Percentiles rank a stretch among this genome's conserved stretches.
Evolutionary conservation across 495 filamentous ascomycete genomes (phyloP).

Genomic region (Annulohypoxylon bovei): DNA sequence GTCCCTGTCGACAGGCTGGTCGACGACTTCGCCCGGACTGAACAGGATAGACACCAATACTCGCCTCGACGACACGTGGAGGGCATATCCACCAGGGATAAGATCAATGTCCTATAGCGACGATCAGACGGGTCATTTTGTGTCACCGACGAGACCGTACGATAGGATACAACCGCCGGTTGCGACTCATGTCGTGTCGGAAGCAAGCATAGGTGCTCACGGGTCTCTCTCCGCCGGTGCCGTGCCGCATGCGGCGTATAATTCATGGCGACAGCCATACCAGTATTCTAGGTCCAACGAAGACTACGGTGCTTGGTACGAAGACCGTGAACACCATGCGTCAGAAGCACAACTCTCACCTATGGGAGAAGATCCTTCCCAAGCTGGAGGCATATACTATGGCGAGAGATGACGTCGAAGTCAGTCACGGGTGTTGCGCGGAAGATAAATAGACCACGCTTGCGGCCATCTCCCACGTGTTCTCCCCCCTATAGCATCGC

Average conservation of each 20-base stretch:
- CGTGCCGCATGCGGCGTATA: conserved; percentile 51
- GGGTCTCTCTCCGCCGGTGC: conserved; percentile 55
- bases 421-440: neutral
- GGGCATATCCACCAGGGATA: conserved; percentile 50
- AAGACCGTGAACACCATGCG: conserved; percentile 46
- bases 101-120: conserved; percentile 58
- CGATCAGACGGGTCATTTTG: conserved; percentile 43
- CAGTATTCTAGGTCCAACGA: conserved; percentile 52
- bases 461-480: neutral
- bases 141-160: conserved; percentile 40
- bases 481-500: neutral
- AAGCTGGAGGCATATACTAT: conserved; percentile 48
- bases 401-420: conserved; percentile 30
- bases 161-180: conserved; percentile 53
- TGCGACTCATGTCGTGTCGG: conserved; percentile 45
- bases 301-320: conserved; percentile 55
- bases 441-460: conserved; percentile 8
- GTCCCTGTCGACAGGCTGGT: conserved; percentile 51
- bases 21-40: conserved; percentile 33
- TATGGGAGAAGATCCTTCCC: conserved; percentile 41
- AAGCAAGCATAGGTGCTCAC: conserved; percentile 46
- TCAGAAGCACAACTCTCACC: conserved; percentile 42
- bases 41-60: conserved; percentile 23
- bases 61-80: conserved; percentile 47
- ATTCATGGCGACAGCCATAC: conserved; percentile 57